These are phyloP conservation scores for Eucalyptus viminalis DNA, from an alignment of 345 rosid genomes.

Conservation along the genomic window DNA sequence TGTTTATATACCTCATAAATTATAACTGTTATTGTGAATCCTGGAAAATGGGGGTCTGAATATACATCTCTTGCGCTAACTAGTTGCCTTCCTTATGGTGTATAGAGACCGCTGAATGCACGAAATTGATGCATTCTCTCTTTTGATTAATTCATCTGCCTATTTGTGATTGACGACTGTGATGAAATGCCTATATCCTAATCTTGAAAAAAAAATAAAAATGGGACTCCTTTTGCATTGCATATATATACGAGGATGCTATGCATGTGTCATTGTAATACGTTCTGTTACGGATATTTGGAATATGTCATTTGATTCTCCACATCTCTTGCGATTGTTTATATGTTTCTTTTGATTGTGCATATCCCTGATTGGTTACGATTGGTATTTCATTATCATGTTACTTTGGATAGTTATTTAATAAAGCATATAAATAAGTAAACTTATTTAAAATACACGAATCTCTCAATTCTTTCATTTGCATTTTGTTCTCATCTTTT, in stretches of 20 bases:
- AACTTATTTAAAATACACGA: not conserved
- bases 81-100: not conserved
- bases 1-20: not conserved
- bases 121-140: not conserved
- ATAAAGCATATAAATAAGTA: not conserved
- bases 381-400: not conserved
- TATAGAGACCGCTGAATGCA: not conserved
- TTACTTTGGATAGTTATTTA: not conserved
- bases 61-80: not conserved
- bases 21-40: not conserved
- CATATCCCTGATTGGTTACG: fast-evolving
- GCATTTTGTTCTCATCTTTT: not conserved
- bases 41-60: not conserved
- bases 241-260: not conserved
- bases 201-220: not conserved
- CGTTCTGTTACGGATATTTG: fast-evolving
- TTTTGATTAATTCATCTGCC: not conserved
- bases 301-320: not conserved
- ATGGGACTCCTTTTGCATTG: not conserved
- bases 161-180: not conserved
- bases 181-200: not conserved
- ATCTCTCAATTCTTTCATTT: not conserved
- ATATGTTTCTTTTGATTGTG: not conserved
- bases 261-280: not conserved
- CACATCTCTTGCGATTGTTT: fast-evolving